Conservation (phyloP, 495 filamentous ascomycete species). For the Penicillium angulare region DNA sequence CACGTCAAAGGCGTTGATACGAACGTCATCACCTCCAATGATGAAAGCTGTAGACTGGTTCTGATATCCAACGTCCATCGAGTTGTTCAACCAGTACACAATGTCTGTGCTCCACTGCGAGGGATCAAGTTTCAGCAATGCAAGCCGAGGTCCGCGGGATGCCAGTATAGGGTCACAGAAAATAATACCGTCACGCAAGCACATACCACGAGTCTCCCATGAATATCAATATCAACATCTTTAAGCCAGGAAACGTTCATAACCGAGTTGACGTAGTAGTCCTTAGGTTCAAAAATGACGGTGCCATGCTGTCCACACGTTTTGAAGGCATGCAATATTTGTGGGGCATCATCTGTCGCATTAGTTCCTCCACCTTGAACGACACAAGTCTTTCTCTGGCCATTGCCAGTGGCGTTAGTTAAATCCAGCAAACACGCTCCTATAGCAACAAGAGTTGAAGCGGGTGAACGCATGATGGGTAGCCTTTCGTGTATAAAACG, state of each 20-base stretch:
- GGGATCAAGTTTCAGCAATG: background rate
- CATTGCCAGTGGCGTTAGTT: too few relatives aligned
- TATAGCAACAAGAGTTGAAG: too few relatives aligned
- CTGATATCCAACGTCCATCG: constrained; percentile 44
- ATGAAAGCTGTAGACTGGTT: constrained; percentile 49
- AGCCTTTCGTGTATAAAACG: too few relatives aligned
- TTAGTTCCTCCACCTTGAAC: background rate
- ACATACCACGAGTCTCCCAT: constrained; percentile 29
- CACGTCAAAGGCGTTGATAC: constrained; percentile 33
- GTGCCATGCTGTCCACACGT: constrained; percentile 36
- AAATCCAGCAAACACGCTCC: too few relatives aligned
- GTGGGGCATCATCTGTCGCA: constrained; percentile 35
- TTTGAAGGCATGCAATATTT: constrained; percentile 39
- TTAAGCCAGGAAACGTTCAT: constrained; percentile 44
- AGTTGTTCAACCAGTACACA: constrained; percentile 45
- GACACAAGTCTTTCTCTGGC: background rate
- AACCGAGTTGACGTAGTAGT: constrained; percentile 38
- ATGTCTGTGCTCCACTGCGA: constrained; percentile 43
- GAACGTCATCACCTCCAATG: constrained; percentile 45
- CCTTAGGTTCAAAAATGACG: constrained; percentile 36
- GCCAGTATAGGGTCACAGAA: too few relatives aligned
- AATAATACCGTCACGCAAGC: background rate
- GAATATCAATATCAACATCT: constrained; percentile 41
- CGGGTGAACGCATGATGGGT: too few relatives aligned
- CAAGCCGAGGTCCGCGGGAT: too few relatives aligned